Percentiles rank a stretch among this genome's conserved stretches.
phyloP scores from a whole-genome alignment of 768 basidiomycete genomes.

The Pleurotus citrinopileatus region DNA sequence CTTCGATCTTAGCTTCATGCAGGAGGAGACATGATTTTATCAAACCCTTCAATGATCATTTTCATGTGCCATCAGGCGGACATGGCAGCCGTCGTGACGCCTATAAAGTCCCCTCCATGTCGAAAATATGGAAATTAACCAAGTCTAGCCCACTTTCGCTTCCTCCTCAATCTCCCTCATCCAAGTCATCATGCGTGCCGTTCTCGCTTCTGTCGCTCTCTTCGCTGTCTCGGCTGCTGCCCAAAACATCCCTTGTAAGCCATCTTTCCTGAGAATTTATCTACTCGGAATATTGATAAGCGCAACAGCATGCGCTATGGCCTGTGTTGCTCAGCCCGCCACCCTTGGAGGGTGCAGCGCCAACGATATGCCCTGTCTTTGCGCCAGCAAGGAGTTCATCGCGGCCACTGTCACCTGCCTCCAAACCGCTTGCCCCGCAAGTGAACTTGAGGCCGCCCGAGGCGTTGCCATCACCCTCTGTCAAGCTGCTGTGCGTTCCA shows the following conservation, averaged over 20 bases:
- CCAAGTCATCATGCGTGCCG: conserved; percentile 51
- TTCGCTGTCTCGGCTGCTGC: conserved; percentile 37
- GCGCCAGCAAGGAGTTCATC: conserved; percentile 15
- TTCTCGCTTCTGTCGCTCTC: conserved; percentile 35
- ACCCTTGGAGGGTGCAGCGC: conserved; percentile 6
- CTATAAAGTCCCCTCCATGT: background rate
- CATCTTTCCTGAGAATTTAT: background rate
- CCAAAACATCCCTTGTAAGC: conserved; percentile 35
- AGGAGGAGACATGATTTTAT: background rate
- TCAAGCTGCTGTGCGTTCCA: background rate
- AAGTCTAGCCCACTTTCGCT: conserved; percentile 15
- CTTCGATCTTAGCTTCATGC: background rate
- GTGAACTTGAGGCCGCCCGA: conserved; percentile 20
- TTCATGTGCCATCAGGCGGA: background rate
- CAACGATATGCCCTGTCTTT: conserved; percentile 17
- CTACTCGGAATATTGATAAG: background rate
- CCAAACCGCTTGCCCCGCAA: conserved; percentile 18
- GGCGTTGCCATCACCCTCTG: conserved; percentile 8
- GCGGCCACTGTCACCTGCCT: conserved; percentile 14
- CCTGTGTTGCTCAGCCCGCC: conserved; percentile 11
- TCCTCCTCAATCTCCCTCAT: conserved; percentile 16
- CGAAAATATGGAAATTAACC: background rate
- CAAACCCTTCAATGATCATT: conserved; percentile 1
- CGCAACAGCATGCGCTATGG: background rate
- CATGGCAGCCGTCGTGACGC: background rate